Conservation (phyloP, 2,329 filamentous ascomycete species). For the Monilinia polystroma region DNA sequence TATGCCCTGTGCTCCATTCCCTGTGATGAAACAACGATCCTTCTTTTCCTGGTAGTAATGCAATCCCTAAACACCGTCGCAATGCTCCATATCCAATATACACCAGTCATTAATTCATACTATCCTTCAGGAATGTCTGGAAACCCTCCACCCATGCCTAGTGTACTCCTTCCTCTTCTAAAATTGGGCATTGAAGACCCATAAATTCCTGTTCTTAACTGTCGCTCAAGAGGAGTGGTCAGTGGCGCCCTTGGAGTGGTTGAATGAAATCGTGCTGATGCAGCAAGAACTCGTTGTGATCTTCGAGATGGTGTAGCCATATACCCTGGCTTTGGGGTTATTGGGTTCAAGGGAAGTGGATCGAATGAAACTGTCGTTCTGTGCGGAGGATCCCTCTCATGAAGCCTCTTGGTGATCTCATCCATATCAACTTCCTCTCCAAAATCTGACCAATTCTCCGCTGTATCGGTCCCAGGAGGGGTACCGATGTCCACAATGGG, state of each 20-base stretch:
- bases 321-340: conserved; percentile 32
- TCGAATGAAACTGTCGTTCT: neutral
- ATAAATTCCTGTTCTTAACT: conserved; percentile 39
- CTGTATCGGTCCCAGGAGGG: conserved; percentile 27
- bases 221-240: conserved; percentile 46
- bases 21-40: conserved; percentile 10
- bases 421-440: conserved; percentile 35
- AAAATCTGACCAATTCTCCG: conserved; percentile 38
- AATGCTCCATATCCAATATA: conserved; percentile 21
- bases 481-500: conserved; percentile 24
- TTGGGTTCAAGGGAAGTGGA: conserved; percentile 9
- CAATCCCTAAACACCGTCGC: conserved; percentile 23
- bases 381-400: conserved; percentile 25
- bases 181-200: conserved; percentile 29
- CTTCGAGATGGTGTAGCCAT: conserved; percentile 39
- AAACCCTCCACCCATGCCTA: conserved; percentile 33
- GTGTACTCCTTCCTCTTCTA: conserved; percentile 31
- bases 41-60: conserved; percentile 9
- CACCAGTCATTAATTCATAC: conserved; percentile 29
- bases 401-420: conserved; percentile 30
- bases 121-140: conserved; percentile 33
- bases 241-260: conserved; percentile 48
- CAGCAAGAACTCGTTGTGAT: conserved; percentile 44
- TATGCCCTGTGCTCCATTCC: conserved; percentile 17
- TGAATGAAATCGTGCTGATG: conserved; percentile 43